Evolutionary conservation across 331 rosid species (phyloP), one percentile per base, ranked within the genome.

Genomic region (Acacia concinna): DNA sequence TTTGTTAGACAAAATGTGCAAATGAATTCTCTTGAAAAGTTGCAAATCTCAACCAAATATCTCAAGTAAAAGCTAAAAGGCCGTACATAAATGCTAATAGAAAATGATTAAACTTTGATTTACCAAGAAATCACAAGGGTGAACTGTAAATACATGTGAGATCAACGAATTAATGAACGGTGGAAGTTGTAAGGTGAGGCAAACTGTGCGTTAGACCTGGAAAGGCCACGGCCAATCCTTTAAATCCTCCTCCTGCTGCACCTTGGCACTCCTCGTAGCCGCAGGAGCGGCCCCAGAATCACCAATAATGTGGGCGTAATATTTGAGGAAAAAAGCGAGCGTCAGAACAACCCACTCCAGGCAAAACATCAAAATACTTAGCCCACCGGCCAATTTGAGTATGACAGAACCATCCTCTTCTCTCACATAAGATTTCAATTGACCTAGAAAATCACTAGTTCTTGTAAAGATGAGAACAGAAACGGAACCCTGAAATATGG

Each of bases 221-320:
- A 92, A 94, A 6, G 98, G 97, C 91, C 95, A 94, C 20, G 98
- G 97, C 97, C 98, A 91, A 71, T 87, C 97, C 93, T 86, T 90
- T 81, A 92, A 69, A 63, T 92, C 97, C 67, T 91, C 93, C 17
- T 92, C 97, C 32, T 92, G 93, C 81, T 89, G 97, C 77, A 92
- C 98, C 85, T 89, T 92, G 15, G 86, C 75, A 79, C 93, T 92
- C 81, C 89, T 90, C 81, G 77, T 63, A 27, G 86, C 75, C 71
- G 79, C 21, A 66, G 59, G n/a, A 3, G 72, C 60, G 12, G 59
- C 87, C 11, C 84, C 81, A 44, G 31, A 43, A 32, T 46, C 84
- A 7, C 91, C 88, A 51, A 92, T 89, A 54, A 89, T 91, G 37
- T 75, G 87, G 30, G 90, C 88, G 60, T 91, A 90, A 54, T 92